These are phyloP conservation scores for Lactifluus echinatus DNA, from an alignment of 768 basidiomycete species.

Conservation along the genomic window DNA sequence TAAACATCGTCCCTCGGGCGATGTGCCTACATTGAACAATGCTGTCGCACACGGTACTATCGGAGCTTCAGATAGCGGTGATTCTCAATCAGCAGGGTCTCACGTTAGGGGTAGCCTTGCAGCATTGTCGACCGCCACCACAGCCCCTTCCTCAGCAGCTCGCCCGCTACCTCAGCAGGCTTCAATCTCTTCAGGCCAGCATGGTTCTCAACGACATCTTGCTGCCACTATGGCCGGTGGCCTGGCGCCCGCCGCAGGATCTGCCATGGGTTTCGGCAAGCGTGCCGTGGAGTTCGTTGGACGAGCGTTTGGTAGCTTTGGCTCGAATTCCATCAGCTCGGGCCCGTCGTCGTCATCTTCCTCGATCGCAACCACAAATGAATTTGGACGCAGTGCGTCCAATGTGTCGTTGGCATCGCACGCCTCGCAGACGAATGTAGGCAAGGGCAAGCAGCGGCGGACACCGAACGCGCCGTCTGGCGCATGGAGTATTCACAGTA, in stretches of 20 bases:
- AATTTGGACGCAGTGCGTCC: conserved; percentile 18
- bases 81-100: conserved; percentile 30
- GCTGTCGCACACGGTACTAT: conserved; percentile 38
- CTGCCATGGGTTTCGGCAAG: conserved; percentile 45
- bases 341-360: conserved; percentile 34
- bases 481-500: conserved; percentile 28
- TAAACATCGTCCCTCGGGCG: conserved; percentile 11
- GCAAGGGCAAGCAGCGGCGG: conserved; percentile 36
- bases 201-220: conserved; percentile 45
- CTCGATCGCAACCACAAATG: conserved; percentile 3
- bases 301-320: conserved; percentile 17
- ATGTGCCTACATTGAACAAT: conserved; percentile 35
- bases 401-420: conserved; percentile 17
- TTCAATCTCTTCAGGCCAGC: conserved; percentile 18
- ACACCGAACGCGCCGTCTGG: conserved; percentile 56
- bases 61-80: conserved; percentile 28
- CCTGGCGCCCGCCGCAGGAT: conserved; percentile 62
- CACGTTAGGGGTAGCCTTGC: conserved; percentile 42
- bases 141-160: conserved; percentile 21
- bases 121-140: conserved; percentile 33
- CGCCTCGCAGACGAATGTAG: conserved; percentile 8
- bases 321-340: background rate
- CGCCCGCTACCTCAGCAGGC: conserved; percentile 27
- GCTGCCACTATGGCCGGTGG: conserved; percentile 64
- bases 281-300: conserved; percentile 69